Conservation (phyloP, 2,329 filamentous ascomycete genomes). For the Fusarium nelsonii region DNA sequence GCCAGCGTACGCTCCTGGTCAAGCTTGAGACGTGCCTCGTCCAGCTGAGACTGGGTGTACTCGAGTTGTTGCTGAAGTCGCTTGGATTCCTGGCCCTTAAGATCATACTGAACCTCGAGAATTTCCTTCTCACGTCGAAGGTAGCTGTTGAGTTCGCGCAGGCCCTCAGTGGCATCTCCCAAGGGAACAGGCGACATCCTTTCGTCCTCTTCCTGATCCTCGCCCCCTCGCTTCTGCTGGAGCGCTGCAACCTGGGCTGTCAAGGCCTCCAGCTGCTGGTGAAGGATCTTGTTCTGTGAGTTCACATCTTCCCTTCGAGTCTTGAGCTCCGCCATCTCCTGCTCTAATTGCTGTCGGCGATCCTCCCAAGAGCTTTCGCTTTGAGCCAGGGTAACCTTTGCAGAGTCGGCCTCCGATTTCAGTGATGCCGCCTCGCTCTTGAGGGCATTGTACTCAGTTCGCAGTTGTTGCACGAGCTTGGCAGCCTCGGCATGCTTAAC, state of each 20-base stretch:
- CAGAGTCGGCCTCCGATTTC: slow-evolving; percentile 86
- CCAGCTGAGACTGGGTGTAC: slow-evolving; percentile 86
- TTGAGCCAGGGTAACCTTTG: slow-evolving; percentile 81
- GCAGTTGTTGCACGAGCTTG: slow-evolving; percentile 81
- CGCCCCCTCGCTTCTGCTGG: slow-evolving; percentile 77
- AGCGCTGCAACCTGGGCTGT: slow-evolving; percentile 82
- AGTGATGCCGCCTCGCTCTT: slow-evolving; percentile 82
- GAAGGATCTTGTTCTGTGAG: slow-evolving; percentile 90
- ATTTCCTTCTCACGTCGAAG: slow-evolving; percentile 97
- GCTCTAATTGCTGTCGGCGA: slow-evolving; percentile 82
- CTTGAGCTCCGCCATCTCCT: slow-evolving; percentile 83
- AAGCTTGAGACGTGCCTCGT: slow-evolving; percentile 88
- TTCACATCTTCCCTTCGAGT: slow-evolving; percentile 85
- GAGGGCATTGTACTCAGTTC: slow-evolving; percentile 83
- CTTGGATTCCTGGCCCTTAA: slow-evolving; percentile 89
- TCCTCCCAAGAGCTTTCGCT: slow-evolving; percentile 92
- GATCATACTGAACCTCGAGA: slow-evolving; percentile 93
- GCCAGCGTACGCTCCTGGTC: slow-evolving; percentile 87
- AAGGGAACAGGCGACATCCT: slow-evolving; percentile 64
- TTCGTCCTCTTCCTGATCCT: slow-evolving; percentile 63
- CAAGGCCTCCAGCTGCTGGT: slow-evolving; percentile 88
- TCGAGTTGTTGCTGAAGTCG: slow-evolving; percentile 91
- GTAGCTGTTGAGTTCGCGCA: slow-evolving; percentile 92
- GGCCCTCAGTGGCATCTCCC: slow-evolving; percentile 75
- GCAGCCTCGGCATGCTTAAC: slow-evolving; percentile 97